Evolutionary conservation across 495 filamentous ascomycete species (phyloP).

Genomic region (Neurospora sp.): DNA sequence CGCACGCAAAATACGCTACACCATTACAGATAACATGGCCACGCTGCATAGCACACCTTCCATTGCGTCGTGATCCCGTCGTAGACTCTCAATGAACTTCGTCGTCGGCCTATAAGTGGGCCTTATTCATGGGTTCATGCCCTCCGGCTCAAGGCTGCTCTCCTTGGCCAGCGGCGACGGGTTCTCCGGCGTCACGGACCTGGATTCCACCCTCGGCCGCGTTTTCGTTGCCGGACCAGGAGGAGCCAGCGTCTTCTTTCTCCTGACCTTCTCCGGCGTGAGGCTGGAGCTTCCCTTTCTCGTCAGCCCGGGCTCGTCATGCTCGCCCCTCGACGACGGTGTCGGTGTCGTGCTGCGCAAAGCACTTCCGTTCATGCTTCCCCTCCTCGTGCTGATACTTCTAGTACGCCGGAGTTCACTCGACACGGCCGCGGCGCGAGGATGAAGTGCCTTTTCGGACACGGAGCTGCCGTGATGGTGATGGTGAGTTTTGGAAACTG

Average conservation of each 20-base stretch:
- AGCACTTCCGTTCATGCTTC: slow-evolving; percentile 32
- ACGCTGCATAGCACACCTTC: background rate
- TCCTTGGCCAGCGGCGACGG: slow-evolving; percentile 40
- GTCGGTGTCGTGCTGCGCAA: slow-evolving; percentile 37
- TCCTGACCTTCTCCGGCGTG: slow-evolving; percentile 37
- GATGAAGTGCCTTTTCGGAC: slow-evolving; percentile 22
- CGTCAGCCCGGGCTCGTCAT: slow-evolving; percentile 6
- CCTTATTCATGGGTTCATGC: background rate
- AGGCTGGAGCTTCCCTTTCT: slow-evolving; percentile 39
- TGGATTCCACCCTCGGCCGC: slow-evolving; percentile 31
- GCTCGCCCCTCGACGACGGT: slow-evolving; percentile 32
- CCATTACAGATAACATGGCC: background rate
- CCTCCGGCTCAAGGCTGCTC: slow-evolving; percentile 24
- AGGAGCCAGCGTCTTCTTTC: slow-evolving; percentile 28
- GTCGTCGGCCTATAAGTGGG: background rate
- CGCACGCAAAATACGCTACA: background rate
- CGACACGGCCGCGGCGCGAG: slow-evolving; percentile 28
- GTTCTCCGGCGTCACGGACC: slow-evolving; percentile 41
- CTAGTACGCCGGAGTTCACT: slow-evolving; percentile 35
- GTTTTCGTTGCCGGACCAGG: slow-evolving; percentile 20
- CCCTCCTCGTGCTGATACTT: slow-evolving; percentile 37
- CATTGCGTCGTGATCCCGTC: background rate
- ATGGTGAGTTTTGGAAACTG: slow-evolving; percentile 9
- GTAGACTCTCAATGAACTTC: background rate
- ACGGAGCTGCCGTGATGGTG: slow-evolving; percentile 7